A percentile compares a stretch with the other conserved stretches of the same genome.
Conservation (phyloP, 2,329 filamentous ascomycete genomes). For the Ascochyta koolunga region DNA sequence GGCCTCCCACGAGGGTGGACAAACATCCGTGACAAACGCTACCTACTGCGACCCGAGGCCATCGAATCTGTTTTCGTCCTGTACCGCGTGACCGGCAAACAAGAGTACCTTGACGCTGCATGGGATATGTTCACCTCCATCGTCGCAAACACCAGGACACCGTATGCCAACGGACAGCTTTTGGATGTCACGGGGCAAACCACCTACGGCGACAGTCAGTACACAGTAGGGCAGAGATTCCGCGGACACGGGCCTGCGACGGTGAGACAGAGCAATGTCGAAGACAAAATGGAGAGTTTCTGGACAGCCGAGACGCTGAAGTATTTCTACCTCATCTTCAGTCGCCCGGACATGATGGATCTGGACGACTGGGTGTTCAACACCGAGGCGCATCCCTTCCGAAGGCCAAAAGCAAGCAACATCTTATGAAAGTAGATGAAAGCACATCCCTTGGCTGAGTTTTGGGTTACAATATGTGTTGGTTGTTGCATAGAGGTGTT, state of each 20-base stretch:
- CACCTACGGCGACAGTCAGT: conserved; percentile 8
- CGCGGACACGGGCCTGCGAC: conserved; percentile 4
- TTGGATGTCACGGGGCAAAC: conserved; percentile 48
- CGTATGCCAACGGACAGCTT: conserved; percentile 53
- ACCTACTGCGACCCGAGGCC: conserved; percentile 60
- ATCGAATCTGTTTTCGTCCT: conserved; percentile 66
- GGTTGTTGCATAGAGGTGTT: neutral
- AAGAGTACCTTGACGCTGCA: conserved; percentile 50
- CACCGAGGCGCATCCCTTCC: conserved; percentile 58
- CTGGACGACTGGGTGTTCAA: conserved; percentile 59
- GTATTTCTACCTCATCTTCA: conserved; percentile 58
- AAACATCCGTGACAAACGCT: conserved; percentile 49
- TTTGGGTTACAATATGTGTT: neutral
- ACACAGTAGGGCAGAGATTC: conserved; percentile 1
- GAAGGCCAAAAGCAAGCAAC: conserved; percentile 26
- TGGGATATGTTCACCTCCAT: conserved; percentile 58
- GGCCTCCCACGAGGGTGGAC: conserved; percentile 50
- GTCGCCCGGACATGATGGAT: conserved; percentile 50
- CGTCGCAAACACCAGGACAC: conserved; percentile 47
- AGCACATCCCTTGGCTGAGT: no score
- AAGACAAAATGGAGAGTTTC: conserved; percentile 52
- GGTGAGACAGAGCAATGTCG: conserved; percentile 23
- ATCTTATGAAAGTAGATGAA: neutral
- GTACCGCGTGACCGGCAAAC: conserved; percentile 64
- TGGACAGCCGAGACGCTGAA: conserved; percentile 59